phyloP scores from a whole-genome alignment of 768 basidiomycete species.

The Lepiota subincarnata region DNA sequence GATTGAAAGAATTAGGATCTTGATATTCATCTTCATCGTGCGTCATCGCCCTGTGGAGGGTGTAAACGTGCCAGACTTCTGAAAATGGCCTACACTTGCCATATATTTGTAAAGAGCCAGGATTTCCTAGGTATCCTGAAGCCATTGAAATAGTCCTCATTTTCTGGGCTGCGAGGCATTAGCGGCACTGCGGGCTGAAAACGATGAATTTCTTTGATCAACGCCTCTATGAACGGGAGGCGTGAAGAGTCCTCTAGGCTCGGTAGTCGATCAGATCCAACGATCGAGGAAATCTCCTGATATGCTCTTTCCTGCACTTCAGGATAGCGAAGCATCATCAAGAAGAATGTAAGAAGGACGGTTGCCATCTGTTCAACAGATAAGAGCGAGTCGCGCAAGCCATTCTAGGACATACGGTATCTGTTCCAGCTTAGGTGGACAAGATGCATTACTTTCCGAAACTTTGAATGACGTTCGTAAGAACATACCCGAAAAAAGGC shows the following conservation, averaged over 20 bases:
- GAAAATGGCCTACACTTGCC: background rate
- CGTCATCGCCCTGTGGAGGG: conserved; percentile 13
- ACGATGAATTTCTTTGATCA: conserved; percentile 26
- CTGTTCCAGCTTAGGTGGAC: background rate
- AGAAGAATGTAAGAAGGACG: background rate
- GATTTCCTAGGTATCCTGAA: background rate
- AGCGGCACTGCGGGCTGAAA: background rate
- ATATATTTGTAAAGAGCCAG: conserved; percentile 1
- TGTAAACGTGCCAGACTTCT: background rate
- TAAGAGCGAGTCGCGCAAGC: background rate
- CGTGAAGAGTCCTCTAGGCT: conserved; percentile 17
- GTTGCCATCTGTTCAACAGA: background rate
- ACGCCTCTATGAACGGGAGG: conserved; percentile 33
- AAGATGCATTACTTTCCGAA: background rate
- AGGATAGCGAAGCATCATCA: conserved; percentile 8
- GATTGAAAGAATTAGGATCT: conserved; percentile 13
- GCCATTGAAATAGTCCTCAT: background rate
- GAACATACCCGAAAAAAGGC: background rate
- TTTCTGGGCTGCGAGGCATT: background rate
- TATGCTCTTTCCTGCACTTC: conserved; percentile 16
- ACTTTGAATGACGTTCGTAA: background rate
- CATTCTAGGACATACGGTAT: background rate
- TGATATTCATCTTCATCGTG: conserved; percentile 11
- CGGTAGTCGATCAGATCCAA: conserved; percentile 18
- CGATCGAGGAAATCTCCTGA: conserved; percentile 19